A percentile compares a stretch with the other conserved stretches of the same genome.
phyloP scores from a whole-genome alignment of 129 eudicot species.

The Artemisia tridentata region DNA sequence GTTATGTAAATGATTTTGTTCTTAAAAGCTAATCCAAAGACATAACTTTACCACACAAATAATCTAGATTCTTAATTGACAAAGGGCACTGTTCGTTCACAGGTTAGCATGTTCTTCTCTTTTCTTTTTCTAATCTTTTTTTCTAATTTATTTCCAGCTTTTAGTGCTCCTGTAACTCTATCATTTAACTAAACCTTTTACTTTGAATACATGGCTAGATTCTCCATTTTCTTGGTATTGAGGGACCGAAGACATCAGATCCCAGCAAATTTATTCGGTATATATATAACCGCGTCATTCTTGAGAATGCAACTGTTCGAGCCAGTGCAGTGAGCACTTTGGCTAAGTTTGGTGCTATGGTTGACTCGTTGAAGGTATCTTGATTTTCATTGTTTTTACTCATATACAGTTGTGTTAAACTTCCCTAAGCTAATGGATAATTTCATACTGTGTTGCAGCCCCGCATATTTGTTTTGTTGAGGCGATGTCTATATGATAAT shows the following conservation, averaged over 20 bases:
- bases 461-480: constrained; percentile 70
- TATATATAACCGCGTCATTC: constrained; percentile 90
- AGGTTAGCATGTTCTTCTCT: constrained; percentile 44
- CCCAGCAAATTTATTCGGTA: constrained; percentile 95
- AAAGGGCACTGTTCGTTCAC: too few species aligned
- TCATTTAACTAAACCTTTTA: background rate
- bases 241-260: constrained; percentile 96
- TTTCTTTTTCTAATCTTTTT: too few species aligned
- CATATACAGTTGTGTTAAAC: background rate
- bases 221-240: constrained; percentile 92
- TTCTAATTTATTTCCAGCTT: background rate
- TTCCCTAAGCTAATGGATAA: constrained; percentile 12
- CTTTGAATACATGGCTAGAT: constrained; percentile 44
- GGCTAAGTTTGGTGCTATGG: constrained; percentile 93
- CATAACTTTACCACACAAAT: too few species aligned
- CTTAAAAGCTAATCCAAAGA: too few species aligned
- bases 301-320: constrained; percentile 95
- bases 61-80: too few species aligned
- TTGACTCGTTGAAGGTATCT: constrained; percentile 81
- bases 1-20: too few species aligned
- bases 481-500: constrained; percentile 87
- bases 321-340: constrained; percentile 96
- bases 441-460: constrained; percentile 67
- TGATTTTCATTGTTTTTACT: constrained; percentile 6
- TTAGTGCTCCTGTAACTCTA: background rate